Conservation (phyloP, 164 flowering plant species). For the Aristolochia fimbriata region DNA sequence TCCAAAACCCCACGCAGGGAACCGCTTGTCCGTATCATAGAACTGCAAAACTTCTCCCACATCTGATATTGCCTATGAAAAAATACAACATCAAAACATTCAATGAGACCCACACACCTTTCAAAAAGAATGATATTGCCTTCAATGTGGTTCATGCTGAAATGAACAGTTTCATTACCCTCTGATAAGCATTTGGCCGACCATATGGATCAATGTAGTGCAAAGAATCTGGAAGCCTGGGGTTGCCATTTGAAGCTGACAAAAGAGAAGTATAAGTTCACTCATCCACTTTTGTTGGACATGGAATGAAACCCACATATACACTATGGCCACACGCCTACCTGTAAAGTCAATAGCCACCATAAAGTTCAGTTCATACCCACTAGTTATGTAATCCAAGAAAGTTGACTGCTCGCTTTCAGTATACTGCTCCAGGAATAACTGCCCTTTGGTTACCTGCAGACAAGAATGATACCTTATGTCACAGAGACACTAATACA, state of each 20-base stretch:
- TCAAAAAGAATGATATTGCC: neutral
- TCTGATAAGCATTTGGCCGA: conserved; percentile 73
- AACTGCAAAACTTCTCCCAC: conserved; percentile 76
- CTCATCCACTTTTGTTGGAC: neutral
- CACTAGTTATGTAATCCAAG: conserved; percentile 83
- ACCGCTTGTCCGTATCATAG: conserved; percentile 73
- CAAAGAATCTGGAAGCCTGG: conserved; percentile 57
- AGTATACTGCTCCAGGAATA: conserved; percentile 53
- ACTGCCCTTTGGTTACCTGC: conserved; percentile 67
- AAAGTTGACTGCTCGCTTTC: conserved; percentile 65
- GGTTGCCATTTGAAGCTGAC: conserved; percentile 89
- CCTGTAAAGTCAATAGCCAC: conserved; percentile 98
- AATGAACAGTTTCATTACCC: conserved; percentile 33
- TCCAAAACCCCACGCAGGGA: conserved; percentile 97
- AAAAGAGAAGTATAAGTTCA: neutral
- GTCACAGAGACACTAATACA: no score
- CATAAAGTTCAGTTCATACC: conserved; percentile 89
- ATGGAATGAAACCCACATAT: neutral
- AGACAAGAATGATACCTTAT: neutral
- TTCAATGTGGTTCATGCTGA: neutral
- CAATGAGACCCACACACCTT: neutral
- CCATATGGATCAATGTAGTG: conserved; percentile 84
- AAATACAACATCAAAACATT: neutral
- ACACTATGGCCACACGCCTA: conserved; percentile 6
- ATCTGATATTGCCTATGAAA: conserved; percentile 63